phyloP scores from a whole-genome alignment of 2,329 filamentous ascomycete species.

The Ophiostoma quercus region DNA sequence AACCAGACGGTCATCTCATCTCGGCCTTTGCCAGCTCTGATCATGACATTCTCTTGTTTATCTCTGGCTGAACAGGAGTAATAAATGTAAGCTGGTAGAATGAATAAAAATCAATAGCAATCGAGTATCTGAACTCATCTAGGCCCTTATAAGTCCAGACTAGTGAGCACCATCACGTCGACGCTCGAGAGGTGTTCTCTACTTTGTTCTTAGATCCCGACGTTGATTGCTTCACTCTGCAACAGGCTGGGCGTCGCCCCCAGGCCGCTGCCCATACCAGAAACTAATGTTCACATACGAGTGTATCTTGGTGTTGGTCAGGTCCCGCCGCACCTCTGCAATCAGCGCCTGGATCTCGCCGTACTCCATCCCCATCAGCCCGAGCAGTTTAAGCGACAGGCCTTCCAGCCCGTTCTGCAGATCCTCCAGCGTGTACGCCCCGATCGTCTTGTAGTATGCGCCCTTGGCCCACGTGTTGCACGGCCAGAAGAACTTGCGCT shows the following conservation, averaged over 20 bases:
- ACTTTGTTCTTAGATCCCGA: no score
- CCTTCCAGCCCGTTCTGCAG: conserved; percentile 23
- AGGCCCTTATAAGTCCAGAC: no score
- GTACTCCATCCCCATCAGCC: conserved; percentile 5
- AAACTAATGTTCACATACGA: conserved; percentile 19
- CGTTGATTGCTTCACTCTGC: no score
- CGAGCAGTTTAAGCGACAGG: conserved; percentile 19
- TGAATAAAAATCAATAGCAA: no score
- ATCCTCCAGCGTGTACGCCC: conserved; percentile 28
- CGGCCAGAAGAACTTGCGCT: conserved; percentile 30
- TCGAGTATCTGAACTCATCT: no score
- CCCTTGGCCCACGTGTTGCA: conserved; percentile 30
- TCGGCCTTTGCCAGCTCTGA: no score
- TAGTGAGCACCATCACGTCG: no score
- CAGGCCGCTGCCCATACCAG: conserved; percentile 16
- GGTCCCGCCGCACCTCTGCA: conserved; percentile 19
- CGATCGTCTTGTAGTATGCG: conserved; percentile 29
- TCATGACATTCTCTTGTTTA: no score
- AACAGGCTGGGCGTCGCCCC: not conserved
- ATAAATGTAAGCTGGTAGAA: no score
- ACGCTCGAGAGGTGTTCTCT: no score
- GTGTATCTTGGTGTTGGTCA: conserved; percentile 17
- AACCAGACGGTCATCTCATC: no score
- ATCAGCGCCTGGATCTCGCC: conserved; percentile 19
- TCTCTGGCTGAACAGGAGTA: no score